Percentiles rank a stretch among this genome's conserved stretches.
Conservation (phyloP, 73 alveolate species). For the Paramecium caudatum region DNA sequence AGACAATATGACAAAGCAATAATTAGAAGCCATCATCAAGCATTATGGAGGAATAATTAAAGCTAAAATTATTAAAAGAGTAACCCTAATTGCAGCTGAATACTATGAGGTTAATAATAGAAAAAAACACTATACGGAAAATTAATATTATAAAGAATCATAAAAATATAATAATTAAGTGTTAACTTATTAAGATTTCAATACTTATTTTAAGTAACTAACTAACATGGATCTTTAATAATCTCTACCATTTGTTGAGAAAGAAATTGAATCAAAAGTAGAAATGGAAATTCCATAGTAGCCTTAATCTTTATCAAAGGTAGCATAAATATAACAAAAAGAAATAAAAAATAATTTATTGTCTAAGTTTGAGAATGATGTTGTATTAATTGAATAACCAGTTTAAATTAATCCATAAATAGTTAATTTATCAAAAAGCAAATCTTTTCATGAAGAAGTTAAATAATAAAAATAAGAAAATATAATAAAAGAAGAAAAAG, state of each 20-base stretch:
- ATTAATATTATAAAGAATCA: background rate
- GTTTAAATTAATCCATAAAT: conserved; percentile 9
- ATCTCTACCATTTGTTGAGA: background rate
- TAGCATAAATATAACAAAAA: background rate
- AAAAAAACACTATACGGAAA: background rate
- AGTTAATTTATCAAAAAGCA: conserved; percentile 18
- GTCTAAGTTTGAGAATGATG: conserved; percentile 35
- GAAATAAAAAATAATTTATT: background rate
- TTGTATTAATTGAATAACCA: background rate
- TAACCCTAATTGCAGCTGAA: background rate
- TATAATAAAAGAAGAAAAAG: background rate
- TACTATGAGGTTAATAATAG: background rate
- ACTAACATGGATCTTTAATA: background rate
- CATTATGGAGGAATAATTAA: background rate
- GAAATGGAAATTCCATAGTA: background rate
- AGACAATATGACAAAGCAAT: background rate
- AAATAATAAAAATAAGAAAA: background rate
- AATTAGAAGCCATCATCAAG: background rate
- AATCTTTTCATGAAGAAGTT: background rate
- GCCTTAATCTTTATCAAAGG: background rate
- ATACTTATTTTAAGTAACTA: background rate
- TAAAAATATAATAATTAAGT: background rate
- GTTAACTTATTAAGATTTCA: background rate
- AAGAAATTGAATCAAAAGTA: background rate
- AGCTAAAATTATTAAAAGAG: background rate